Base-by-base conservation (phyloP, 768 basidiomycete genomes). In the Trametes coccinea region DNA sequence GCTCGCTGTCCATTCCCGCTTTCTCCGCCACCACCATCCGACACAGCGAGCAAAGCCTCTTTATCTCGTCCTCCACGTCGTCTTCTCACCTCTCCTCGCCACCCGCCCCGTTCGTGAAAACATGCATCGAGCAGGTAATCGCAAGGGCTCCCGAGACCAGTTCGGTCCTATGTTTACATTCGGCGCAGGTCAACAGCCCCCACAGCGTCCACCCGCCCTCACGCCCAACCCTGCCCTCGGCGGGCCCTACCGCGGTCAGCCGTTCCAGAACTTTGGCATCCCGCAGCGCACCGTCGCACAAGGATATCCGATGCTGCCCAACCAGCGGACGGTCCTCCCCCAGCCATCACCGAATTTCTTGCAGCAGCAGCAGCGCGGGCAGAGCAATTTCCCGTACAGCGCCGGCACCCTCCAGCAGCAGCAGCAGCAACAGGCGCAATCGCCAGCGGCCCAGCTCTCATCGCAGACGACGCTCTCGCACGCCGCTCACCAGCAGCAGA, bases 121-220 rank as follows among this genome's bases (percentile, higher is more conserved):
- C 45, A 75, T 75, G 75, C 75, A 75, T 67, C 73, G 74, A 66
- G 67, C 74, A 73, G 74, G 75, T 76, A 69, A 67, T 49, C 62
- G 59, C 63, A 56, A 49, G 51, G 50, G 61, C 59, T 56, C 61
- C 40, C 13, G 52, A 54, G 66, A 65, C 58, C 43, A 29, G 16
- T 39, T 52, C 57, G 54, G 61, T 43, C 13, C 13, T 56, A 55
- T 67, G 66, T 65, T 67, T 52, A 63, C 64, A 57, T 60, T 62
- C 59, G 59, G 62, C 63, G 62, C 72, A 91, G 88, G 89, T 70
- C 90, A 90, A 82, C 34, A 37, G 34, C 88, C 89, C 55, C 89
- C 88, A 69, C 90, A 91, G 74, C 81, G 90, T 73, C 89, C 90
- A 53, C 89, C 90, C 65, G 89, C 82, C 74, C 82, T 91, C 60